Evolutionary conservation across 495 filamentous ascomycete species (phyloP), one percentile per base, ranked within the genome.

Genomic region (Ramalina peruviana): DNA sequence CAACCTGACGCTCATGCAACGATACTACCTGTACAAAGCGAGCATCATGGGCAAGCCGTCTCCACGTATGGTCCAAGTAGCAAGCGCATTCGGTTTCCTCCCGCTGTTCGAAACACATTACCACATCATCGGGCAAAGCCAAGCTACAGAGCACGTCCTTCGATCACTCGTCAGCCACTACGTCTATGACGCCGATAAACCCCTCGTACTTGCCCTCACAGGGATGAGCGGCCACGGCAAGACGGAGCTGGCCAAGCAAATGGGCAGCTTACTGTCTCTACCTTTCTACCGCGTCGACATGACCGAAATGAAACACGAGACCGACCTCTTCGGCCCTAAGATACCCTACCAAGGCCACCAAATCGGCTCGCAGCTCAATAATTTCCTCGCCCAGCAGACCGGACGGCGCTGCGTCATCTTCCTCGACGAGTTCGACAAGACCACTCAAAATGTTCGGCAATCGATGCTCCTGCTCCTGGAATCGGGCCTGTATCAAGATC

Each of bases 391-490:
- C 1, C 46, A 43, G n/a, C 60, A 73, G 36, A 57, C 53, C 15
- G 69, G 65, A 13, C 26, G 63, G 42, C 55, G 63, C 17, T 62
- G 62, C 27, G 66, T 80, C 6, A 69, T 79, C 2, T 78, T 76
- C 50, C 51, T 80, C 6, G 76, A 79, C 44, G 74, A 79, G 40
- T 78, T 80, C 36, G 75, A 79, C 26, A 79, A 79, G 57, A 76
- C 74, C 11, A 66, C 55, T 6, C 19, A 59, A 1, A 63, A 66
- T 4, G 61, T 72, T 12, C 65, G 65, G 9, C 51, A 70, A 26
- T 57, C 68, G 23, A 60, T 76, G 37, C 52, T 77, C 0, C 40
- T 68, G 27, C 66, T 66, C 2, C 72, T 77, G 47, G 65, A 73
- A 12, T 64, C 65, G 60, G 65, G 67, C 3, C 53, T 64, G 45